Base-by-base conservation (phyloP, 2,329 filamentous ascomycete genomes). In the Rhynchosporium graminicola region DNA sequence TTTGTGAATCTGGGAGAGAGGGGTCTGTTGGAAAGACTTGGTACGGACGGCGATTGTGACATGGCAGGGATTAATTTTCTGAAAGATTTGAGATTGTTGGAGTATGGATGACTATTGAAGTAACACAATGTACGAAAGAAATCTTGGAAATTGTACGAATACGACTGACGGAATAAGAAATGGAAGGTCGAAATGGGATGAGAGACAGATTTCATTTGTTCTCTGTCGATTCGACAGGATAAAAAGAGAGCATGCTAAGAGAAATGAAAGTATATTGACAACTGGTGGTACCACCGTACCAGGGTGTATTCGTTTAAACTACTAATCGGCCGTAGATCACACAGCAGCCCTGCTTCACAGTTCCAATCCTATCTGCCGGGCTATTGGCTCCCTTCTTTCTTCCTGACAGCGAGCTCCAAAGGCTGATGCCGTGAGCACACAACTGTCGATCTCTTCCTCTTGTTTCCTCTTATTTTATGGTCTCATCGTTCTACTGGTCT, bases 401-500 rank as follows among this genome's bases (percentile, higher is more conserved):
- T 57, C 62, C 47, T 52, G 45, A 47, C 65, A 69, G 69, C 63
- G 65, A 71, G 68, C 68, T 69, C 66, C 56, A 69, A 69, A 60
- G 58, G 36, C 36, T 15, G 48, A 54, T 47, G 38, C 47, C 57
- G 63, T 54, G 68, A 69, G 66, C 69, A 70, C 67, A 67, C 66
- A 63, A 62, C 66, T 61, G 46, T 51, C 56, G 51, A 15, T 60
- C 50, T 59, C 43, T 36, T 57, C 28, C 58, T 48, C 38, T 52
- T n/a, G 2, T 50, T 54, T 57, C 60, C 8, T 46, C 47, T 26
- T 55, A 42, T 55, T 57, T 57, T 63, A 45, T 63, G 31, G 29
- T 57, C 48, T 57, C 58, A 52, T 58, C 51, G 42, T 64, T 63
- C 63, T 63, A 61, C 59, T 67, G 60, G 43, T 65, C 65, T 66